phyloP scores from a whole-genome alignment of 306 rosid species.

The Crataegus laevigata region DNA sequence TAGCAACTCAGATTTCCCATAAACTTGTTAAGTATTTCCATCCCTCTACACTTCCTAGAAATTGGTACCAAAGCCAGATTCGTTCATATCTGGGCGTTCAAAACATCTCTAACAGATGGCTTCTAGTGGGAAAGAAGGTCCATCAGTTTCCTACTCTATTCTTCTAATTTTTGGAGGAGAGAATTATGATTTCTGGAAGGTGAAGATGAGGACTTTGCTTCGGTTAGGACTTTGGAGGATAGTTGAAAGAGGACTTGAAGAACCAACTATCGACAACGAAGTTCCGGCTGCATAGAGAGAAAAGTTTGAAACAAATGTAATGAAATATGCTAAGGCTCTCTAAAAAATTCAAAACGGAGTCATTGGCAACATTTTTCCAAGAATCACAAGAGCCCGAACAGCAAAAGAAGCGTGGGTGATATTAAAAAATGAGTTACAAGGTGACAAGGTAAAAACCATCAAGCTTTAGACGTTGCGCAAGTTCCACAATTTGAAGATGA shows the following conservation, averaged over 20 bases:
- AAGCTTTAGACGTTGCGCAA: neutral
- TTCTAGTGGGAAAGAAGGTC: neutral
- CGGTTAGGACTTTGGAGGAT: neutral
- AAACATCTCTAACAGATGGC: neutral
- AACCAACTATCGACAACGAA: neutral
- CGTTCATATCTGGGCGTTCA: neutral
- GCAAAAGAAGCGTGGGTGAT: neutral
- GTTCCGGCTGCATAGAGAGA: too few species aligned
- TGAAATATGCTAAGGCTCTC: neutral
- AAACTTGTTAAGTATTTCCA: neutral
- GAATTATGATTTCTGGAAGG: neutral
- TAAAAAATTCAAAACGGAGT: neutral
- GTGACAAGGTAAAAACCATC: neutral
- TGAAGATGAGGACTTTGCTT: neutral
- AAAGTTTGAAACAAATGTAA: neutral
- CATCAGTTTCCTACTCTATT: neutral
- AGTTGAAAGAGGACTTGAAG: neutral
- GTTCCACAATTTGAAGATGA: conserved; percentile 3
- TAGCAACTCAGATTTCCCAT: neutral
- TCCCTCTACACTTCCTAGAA: neutral
- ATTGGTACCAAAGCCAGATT: neutral
- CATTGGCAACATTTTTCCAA: neutral
- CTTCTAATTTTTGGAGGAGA: neutral
- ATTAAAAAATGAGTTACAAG: neutral
- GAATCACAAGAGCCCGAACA: neutral